Conservation (phyloP, 768 basidiomycete genomes). For the Hygrocybe punicea region DNA sequence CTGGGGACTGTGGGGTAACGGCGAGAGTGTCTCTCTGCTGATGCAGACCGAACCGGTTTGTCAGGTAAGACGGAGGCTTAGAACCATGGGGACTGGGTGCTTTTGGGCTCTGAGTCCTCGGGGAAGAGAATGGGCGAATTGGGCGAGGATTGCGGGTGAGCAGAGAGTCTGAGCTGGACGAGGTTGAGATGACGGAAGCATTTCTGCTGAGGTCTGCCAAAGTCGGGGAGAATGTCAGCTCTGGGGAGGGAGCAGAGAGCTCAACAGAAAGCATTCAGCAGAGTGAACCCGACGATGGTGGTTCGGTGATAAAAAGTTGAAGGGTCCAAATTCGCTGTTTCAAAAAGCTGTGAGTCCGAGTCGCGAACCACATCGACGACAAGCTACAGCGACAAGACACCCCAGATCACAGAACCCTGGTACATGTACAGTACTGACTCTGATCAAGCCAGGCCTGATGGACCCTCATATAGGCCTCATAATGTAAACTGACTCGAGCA, state of each 20-base stretch:
- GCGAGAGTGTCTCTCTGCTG: constrained; percentile 14
- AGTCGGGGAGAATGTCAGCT: constrained; percentile 21
- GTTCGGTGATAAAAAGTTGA: constrained; percentile 8
- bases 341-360: too few relatives aligned
- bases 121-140: constrained; percentile 62
- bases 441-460: too few relatives aligned
- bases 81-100: constrained; percentile 37
- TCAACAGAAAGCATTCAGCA: constrained; percentile 40
- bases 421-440: too few relatives aligned
- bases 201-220: constrained; percentile 71
- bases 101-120: constrained; percentile 53
- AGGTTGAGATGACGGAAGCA: constrained; percentile 71
- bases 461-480: background rate
- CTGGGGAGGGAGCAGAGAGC: constrained; percentile 30
- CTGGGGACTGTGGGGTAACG: constrained; percentile 17
- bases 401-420: too few relatives aligned
- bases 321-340: too few relatives aligned
- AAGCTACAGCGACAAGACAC: too few relatives aligned
- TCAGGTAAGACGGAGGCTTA: constrained; percentile 54
- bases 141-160: constrained; percentile 51
- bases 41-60: constrained; percentile 51
- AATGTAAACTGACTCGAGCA: too few relatives aligned
- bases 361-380: too few relatives aligned
- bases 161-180: constrained; percentile 49
- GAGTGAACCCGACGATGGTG: too few relatives aligned